Conservation (phyloP, 257 asterid genomes). For the Rubia yunnanensis region DNA sequence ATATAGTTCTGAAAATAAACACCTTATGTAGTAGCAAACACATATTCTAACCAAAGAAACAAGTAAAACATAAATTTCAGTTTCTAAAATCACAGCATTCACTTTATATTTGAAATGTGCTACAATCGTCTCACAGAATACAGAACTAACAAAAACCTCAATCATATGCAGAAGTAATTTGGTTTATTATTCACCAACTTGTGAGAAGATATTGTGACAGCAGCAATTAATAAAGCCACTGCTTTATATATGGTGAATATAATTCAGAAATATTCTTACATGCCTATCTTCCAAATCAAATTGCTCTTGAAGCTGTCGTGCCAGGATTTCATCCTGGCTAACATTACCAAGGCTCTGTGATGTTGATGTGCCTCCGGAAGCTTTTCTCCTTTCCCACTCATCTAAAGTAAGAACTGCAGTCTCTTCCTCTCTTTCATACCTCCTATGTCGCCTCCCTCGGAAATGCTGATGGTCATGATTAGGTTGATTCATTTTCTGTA, state of each 20-base stretch:
- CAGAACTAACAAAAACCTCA: background rate
- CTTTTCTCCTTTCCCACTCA: slow-evolving; percentile 77
- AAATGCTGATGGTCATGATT: slow-evolving; percentile 27
- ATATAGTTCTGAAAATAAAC: background rate
- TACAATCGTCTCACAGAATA: background rate
- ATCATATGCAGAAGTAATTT: background rate
- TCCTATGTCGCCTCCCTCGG: slow-evolving; percentile 47
- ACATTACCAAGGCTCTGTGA: slow-evolving; percentile 22
- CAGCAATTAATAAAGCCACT: background rate
- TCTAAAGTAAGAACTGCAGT: slow-evolving; percentile 56
- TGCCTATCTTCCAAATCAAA: slow-evolving; percentile 67
- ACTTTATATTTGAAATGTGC: background rate
- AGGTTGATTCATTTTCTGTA: slow-evolving; percentile 60
- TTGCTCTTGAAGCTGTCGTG: slow-evolving; percentile 71
- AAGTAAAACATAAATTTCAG: background rate
- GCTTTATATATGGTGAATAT: background rate
- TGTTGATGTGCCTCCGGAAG: slow-evolving; percentile 28
- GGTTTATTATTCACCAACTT: background rate
- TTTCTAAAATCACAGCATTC: background rate
- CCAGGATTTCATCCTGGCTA: slow-evolving; percentile 74
- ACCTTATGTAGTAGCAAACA: background rate
- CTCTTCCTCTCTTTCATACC: slow-evolving; percentile 46
- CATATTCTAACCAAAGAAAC: background rate
- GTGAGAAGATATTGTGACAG: background rate
- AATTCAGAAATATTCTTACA: slow-evolving; percentile 27